Evolutionary conservation across 2,329 filamentous ascomycete species (phyloP), one percentile per base, ranked within the genome.

Genomic region (Lachnum nothofagi): DNA sequence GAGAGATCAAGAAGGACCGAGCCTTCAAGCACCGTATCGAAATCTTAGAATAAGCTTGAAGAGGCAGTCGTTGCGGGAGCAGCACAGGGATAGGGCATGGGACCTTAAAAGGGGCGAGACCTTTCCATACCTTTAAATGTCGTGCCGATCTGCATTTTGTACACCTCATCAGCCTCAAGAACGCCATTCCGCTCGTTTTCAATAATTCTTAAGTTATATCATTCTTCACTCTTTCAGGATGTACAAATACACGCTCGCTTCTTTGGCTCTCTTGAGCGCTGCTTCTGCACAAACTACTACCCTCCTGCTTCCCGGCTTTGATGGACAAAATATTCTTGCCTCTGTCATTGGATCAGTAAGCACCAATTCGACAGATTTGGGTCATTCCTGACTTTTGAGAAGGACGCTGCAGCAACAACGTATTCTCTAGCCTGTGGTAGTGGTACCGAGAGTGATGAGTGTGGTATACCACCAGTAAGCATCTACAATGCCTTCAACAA

Each of bases 331-430:
- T 5, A 31, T 58, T 17, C 23, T 58, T 8, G 55, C 42, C 3
- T 56, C 55, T 6, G 20, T 58, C 22, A 40, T 52, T 40, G 31
- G n/a, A 24, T 47, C 47, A 17, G 52, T 54, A 51, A 24, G 47
- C 44, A 14, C 8, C 14, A 27, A 22, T 16, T 14, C 10, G 9
- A 37, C 22, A 25, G n/a, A 24, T 31, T 19, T 22, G 14, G 31
- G 16, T 12, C 20, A 34, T 33, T 45, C 39, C 34, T 39, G 7
- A 25, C 16, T 19, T 3, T 24, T 34, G 8, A 37, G 10, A 27
- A 58, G 55, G 54, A 58, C 39, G 34, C 52, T 35, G 41, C 51
- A 8, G 51, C 58, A 8, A 58, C 58, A 9, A 58, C 57, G 7
- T 56, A 58, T 35, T 42, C 57, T 3, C 22, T 57, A 1, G 38